A percentile compares a stretch with the other conserved stretches of the same genome.
Evolutionary conservation across 2,329 filamentous ascomycete genomes (phyloP).

Genomic region (Claviceps africana): DNA sequence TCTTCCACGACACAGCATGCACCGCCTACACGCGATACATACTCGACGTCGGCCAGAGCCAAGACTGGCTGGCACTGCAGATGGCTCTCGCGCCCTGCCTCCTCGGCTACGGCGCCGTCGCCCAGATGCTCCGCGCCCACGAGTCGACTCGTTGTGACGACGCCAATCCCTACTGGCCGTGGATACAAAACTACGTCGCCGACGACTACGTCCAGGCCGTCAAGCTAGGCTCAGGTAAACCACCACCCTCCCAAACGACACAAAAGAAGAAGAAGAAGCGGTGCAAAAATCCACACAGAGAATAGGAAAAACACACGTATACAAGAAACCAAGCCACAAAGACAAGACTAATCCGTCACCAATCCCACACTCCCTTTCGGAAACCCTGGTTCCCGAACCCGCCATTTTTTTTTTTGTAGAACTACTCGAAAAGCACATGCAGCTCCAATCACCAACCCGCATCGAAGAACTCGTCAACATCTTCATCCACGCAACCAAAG

Average conservation of each 20-base stretch:
- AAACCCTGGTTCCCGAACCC: too few species aligned
- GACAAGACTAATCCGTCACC: too few species aligned
- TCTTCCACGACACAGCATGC: constrained; percentile 36
- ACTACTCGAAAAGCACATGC: constrained; percentile 61
- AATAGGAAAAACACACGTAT: too few species aligned
- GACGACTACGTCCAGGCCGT: constrained; percentile 68
- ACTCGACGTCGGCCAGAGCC: constrained; percentile 72
- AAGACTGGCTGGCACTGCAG: constrained; percentile 80
- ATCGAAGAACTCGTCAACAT: constrained; percentile 74
- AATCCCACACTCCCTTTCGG: too few species aligned
- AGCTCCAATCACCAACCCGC: constrained; percentile 56
- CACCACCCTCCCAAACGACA: not conserved
- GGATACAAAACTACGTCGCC: constrained; percentile 80
- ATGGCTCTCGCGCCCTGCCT: constrained; percentile 75
- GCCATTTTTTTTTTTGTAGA: constrained; percentile 27
- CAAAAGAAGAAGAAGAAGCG: not conserved
- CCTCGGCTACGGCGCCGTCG: constrained; percentile 76
- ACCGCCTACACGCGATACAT: constrained; percentile 77
- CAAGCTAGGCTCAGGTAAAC: constrained; percentile 51
- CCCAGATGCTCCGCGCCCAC: constrained; percentile 52
- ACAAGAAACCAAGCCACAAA: too few species aligned
- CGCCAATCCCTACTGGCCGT: constrained; percentile 69
- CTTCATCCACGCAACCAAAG: constrained; percentile 77
- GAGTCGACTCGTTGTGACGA: constrained; percentile 40
- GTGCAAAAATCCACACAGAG: too few species aligned